These are phyloP conservation scores for Coemansia javaensis DNA, from an alignment of 192 early-diverging fungal genomes.

Conservation along the genomic window DNA sequence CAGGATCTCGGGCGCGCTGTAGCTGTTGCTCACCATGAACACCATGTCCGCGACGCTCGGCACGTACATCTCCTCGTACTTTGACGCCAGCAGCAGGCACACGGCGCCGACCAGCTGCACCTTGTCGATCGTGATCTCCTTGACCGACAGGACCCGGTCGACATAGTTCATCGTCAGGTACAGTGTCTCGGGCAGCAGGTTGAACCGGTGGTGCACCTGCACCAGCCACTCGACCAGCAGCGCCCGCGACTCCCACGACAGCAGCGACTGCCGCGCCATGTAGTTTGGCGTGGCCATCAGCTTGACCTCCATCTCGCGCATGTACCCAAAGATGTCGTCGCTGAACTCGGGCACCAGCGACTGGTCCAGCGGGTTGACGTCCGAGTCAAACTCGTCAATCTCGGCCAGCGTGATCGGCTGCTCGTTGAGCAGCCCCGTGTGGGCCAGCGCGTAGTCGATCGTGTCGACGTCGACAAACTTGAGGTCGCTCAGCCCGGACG, in stretches of 20 bases:
- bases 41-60: slow-evolving; percentile 53
- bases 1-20: slow-evolving; percentile 46
- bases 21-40: slow-evolving; percentile 48
- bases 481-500: slow-evolving; percentile 7
- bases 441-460: slow-evolving; percentile 38
- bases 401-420: slow-evolving; percentile 27
- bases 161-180: slow-evolving; percentile 55
- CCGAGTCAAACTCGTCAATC: slow-evolving; percentile 52
- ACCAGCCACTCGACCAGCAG: slow-evolving; percentile 59
- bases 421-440: slow-evolving; percentile 38
- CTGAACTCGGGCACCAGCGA: slow-evolving; percentile 56
- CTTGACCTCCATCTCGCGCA: slow-evolving; percentile 56
- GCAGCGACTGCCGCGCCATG: slow-evolving; percentile 41
- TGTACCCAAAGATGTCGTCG: slow-evolving; percentile 61
- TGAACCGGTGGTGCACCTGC: slow-evolving; percentile 55
- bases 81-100: slow-evolving; percentile 53
- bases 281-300: slow-evolving; percentile 54
- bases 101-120: slow-evolving; percentile 56
- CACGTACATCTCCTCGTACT: slow-evolving; percentile 57
- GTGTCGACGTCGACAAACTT: slow-evolving; percentile 39
- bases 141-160: slow-evolving; percentile 56
- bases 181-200: slow-evolving; percentile 58
- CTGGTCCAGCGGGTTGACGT: slow-evolving; percentile 46
- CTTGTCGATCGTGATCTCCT: slow-evolving; percentile 45
- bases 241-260: slow-evolving; percentile 52